These are phyloP conservation scores for Candida nonsorbophila DNA, from an alignment of 805 yeast genomes.

Conservation along the genomic window DNA sequence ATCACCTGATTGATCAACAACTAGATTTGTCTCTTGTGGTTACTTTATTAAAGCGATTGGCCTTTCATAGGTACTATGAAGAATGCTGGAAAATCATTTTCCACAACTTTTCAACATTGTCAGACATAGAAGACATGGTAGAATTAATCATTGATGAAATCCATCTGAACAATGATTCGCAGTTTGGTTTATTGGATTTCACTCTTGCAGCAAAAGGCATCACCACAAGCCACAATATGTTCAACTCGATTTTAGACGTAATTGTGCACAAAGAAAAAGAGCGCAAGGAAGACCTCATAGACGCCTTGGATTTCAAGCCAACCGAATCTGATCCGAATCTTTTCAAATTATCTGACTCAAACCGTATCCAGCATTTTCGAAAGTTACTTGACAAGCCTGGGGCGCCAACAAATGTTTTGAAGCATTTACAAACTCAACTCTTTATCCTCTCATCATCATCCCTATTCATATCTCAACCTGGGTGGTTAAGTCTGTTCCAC, in stretches of 20 bases:
- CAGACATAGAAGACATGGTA: conserved; percentile 32
- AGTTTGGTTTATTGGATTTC: conserved; percentile 21
- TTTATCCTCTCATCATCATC: no score
- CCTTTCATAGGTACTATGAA: conserved; percentile 25
- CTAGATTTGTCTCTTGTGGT: conserved; percentile 14
- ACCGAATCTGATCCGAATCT: no score
- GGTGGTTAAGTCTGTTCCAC: no score
- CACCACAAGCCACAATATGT: conserved; percentile 1
- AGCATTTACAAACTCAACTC: no score
- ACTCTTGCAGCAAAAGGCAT: conserved; percentile 10
- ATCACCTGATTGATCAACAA: conserved; percentile 11
- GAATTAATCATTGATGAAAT: conserved; percentile 19
- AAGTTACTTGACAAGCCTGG: no score
- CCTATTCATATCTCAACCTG: no score
- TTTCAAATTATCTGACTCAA: no score
- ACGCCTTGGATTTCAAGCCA: no score
- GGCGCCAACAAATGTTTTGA: no score
- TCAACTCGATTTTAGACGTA: neutral
- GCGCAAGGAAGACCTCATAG: no score
- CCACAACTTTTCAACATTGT: conserved; percentile 20
- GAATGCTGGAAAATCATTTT: conserved; percentile 25
- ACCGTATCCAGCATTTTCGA: no score
- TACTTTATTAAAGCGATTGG: conserved; percentile 20
- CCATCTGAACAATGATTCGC: conserved; percentile 11
- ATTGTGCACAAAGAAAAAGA: no score